A percentile compares a stretch with the other conserved stretches of the same genome.
These are phyloP conservation scores for Chlorella variabilis DNA, from an alignment of 163 green algal species.

Conservation along the genomic window DNA sequence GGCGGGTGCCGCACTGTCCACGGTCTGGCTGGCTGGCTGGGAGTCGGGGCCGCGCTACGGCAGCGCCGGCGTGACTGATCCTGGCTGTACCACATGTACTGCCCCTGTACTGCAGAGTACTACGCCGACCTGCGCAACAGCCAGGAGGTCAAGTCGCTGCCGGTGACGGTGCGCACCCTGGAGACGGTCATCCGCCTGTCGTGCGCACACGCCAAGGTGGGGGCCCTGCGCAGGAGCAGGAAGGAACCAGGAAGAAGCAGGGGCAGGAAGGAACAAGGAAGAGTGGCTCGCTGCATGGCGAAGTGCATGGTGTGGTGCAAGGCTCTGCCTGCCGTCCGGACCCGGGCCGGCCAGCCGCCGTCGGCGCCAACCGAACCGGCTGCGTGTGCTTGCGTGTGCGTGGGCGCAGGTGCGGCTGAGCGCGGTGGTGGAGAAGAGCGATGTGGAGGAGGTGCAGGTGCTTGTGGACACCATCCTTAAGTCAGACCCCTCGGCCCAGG, in stretches of 20 bases:
- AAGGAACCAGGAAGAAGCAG: no score
- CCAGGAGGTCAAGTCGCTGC: constrained; percentile 76
- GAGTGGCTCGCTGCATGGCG: no score
- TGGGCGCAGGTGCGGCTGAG: constrained; percentile 33
- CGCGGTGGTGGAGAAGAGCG: constrained; percentile 26
- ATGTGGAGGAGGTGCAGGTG: constrained; percentile 33
- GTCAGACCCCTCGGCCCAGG: constrained; percentile 50
- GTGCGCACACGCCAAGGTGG: constrained; percentile 90
- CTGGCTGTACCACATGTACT: background rate
- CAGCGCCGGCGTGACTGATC: no score
- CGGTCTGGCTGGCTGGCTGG: background rate
- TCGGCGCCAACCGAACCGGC: no score
- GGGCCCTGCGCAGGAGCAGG: no score
- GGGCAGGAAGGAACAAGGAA: no score
- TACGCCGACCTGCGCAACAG: constrained; percentile 83
- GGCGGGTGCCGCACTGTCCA: background rate
- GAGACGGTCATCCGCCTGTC: constrained; percentile 97
- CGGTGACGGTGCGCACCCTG: constrained; percentile 91
- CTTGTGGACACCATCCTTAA: constrained; percentile 68
- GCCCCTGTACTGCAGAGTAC: constrained; percentile 59
- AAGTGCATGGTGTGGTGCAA: no score
- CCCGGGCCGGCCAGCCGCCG: no score
- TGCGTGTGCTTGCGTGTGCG: background rate
- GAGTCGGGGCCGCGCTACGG: no score
- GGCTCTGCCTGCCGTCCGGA: no score